These are phyloP conservation scores for Pythium grandisporangium DNA, from an alignment of 352 stramenopile genomes.

Conservation along the genomic window DNA sequence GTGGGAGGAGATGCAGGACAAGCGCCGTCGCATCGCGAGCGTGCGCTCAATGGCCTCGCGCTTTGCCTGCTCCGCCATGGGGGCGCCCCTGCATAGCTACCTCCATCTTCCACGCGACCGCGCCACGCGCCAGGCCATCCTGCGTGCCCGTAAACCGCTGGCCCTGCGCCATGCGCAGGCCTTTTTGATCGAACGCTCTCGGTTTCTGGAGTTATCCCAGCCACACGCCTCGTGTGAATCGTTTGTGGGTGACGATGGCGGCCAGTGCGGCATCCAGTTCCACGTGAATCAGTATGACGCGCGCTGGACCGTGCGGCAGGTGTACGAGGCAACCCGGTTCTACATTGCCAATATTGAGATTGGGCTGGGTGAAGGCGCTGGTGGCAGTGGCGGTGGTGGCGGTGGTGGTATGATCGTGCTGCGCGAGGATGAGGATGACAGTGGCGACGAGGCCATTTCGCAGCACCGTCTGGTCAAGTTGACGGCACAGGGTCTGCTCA, in stretches of 20 bases:
- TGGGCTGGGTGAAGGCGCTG: background rate
- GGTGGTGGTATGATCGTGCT: no score
- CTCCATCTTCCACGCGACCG: no score
- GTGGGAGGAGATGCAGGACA: no score
- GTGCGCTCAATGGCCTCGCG: no score
- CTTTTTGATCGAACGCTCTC: background rate
- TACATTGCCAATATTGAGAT: background rate
- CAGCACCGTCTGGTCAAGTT: background rate
- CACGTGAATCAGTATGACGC: background rate
- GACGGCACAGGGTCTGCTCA: background rate
- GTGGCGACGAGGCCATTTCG: background rate
- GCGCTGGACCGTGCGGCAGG: background rate
- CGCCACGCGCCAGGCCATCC: no score
- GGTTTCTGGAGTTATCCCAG: background rate
- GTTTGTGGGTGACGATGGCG: background rate
- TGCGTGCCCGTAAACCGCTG: no score
- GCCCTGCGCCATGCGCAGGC: no score
- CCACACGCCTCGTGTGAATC: background rate
- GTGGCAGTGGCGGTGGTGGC: no score
- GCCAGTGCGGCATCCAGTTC: background rate
- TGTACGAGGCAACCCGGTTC: background rate
- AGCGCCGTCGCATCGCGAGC: no score
- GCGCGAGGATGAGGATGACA: background rate
- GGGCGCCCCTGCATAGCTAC: no score
- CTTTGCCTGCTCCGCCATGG: no score